These are phyloP conservation scores for Chimonanthus salicifolius DNA, from an alignment of 164 flowering plant species.

Conservation along the genomic window DNA sequence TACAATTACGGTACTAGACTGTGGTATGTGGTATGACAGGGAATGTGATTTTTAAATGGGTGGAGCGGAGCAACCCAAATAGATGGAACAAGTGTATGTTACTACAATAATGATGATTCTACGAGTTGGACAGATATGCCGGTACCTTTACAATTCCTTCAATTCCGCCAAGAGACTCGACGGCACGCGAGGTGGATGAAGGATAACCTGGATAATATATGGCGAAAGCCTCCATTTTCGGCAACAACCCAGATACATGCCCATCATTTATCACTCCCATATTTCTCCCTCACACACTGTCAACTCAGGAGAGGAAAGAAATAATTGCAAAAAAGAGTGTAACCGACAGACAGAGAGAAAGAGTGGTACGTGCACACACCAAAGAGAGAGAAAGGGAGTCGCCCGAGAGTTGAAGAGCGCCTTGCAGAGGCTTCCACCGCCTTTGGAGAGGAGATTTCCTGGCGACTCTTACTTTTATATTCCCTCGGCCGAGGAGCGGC, in stretches of 20 bases:
- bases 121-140: background rate
- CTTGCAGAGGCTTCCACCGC: too few relatives aligned
- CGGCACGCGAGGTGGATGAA: conserved; percentile 55
- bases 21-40: background rate
- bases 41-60: background rate
- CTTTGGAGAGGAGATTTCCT: too few relatives aligned
- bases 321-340: too few relatives aligned
- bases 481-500: too few relatives aligned
- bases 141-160: conserved; percentile 50
- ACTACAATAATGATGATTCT: background rate
- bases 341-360: too few relatives aligned
- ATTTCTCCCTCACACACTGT: background rate
- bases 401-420: too few relatives aligned
- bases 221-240: conserved; percentile 44
- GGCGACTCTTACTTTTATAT: too few relatives aligned
- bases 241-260: conserved; percentile 52
- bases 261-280: conserved; percentile 77
- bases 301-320: too few relatives aligned
- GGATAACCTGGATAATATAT: conserved; percentile 85
- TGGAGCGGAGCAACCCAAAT: too few relatives aligned
- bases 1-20: background rate
- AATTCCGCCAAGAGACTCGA: conserved; percentile 74
- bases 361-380: too few relatives aligned
- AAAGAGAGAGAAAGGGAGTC: too few relatives aligned
- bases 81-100: too few relatives aligned